A percentile compares a stretch with the other conserved stretches of the same genome.
Conservation (phyloP, 768 basidiomycete genomes). For the Phylloporus rhodoxanthus region DNA sequence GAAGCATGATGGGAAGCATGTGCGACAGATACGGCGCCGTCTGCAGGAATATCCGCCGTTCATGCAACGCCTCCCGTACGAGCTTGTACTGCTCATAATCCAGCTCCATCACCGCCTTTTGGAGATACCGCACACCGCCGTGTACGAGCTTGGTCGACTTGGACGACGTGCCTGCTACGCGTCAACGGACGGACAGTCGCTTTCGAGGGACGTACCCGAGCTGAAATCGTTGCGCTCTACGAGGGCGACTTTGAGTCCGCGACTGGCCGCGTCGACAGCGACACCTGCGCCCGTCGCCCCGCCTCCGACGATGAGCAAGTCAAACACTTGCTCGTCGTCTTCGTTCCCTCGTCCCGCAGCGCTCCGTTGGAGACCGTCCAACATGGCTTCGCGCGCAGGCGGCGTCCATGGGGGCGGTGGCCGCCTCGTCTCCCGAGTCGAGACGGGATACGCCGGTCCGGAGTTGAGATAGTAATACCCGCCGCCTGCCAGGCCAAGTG, state of each 20-base stretch:
- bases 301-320: slow-evolving; percentile 83
- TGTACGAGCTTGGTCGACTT: slow-evolving; percentile 99
- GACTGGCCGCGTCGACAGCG: slow-evolving; percentile 90
- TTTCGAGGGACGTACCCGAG: slow-evolving; percentile 50
- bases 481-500: slow-evolving; percentile 47
- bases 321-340: slow-evolving; percentile 53
- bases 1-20: slow-evolving; percentile 96
- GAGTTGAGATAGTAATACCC: slow-evolving; percentile 73
- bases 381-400: slow-evolving; percentile 61
- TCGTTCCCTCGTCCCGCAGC: slow-evolving; percentile 11
- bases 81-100: slow-evolving; percentile 97
- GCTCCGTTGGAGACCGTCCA: slow-evolving; percentile 39
- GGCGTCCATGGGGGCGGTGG: slow-evolving; percentile 79
- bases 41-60: slow-evolving; percentile 88
- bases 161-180: slow-evolving; percentile 73
- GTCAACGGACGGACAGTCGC: background rate
- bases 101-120: slow-evolving; percentile 92
- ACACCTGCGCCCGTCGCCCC: slow-evolving; percentile 95
- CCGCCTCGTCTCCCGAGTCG: slow-evolving; percentile 60
- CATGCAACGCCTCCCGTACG: slow-evolving; percentile 90
- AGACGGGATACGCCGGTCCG: slow-evolving; percentile 58
- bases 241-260: slow-evolving; percentile 87
- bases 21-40: slow-evolving; percentile 89
- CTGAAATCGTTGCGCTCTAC: slow-evolving; percentile 93
- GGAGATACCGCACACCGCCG: slow-evolving; percentile 94